Evolutionary conservation across 2,329 filamentous ascomycete species (phyloP).

Genomic region (Penicillium frequentans): DNA sequence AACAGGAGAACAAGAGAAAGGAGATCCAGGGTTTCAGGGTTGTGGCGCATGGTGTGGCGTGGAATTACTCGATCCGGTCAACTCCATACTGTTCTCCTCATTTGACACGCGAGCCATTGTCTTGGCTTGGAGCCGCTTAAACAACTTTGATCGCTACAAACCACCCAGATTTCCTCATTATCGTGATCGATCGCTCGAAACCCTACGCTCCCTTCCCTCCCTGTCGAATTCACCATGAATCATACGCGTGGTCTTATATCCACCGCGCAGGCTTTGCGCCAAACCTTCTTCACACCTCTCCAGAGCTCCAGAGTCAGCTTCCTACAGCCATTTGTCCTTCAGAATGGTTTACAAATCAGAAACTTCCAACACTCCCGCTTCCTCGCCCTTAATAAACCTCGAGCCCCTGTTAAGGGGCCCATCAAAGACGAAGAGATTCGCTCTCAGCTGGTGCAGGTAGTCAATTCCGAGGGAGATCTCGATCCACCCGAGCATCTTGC

Average conservation of each 20-base stretch:
- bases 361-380: slow-evolving; percentile 14
- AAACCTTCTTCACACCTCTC: slow-evolving; percentile 27
- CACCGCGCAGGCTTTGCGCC: slow-evolving; percentile 32
- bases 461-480: slow-evolving; percentile 34
- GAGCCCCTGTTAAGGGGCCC: slow-evolving; percentile 11
- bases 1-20: slow-evolving; percentile 20
- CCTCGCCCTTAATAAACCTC: slow-evolving; percentile 8
- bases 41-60: slow-evolving; percentile 28
- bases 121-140: neutral
- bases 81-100: slow-evolving; percentile 6
- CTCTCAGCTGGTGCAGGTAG: slow-evolving; percentile 32
- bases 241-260: slow-evolving; percentile 35
- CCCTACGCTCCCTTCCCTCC: neutral
- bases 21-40: slow-evolving; percentile 19
- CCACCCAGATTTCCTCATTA: neutral
- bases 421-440: slow-evolving; percentile 37
- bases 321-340: slow-evolving; percentile 7
- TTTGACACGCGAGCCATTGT: neutral
- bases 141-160: neutral
- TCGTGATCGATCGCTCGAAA: neutral
- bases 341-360: slow-evolving; percentile 14
- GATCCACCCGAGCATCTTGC: slow-evolving; percentile 28
- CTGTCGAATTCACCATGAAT: slow-evolving; percentile 25
- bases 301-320: slow-evolving; percentile 14
- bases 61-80: slow-evolving; percentile 16